Evolutionary conservation across 2,329 filamentous ascomycete genomes (phyloP), one percentile per base, ranked within the genome.

Genomic region (Penicillium digitatum): DNA sequence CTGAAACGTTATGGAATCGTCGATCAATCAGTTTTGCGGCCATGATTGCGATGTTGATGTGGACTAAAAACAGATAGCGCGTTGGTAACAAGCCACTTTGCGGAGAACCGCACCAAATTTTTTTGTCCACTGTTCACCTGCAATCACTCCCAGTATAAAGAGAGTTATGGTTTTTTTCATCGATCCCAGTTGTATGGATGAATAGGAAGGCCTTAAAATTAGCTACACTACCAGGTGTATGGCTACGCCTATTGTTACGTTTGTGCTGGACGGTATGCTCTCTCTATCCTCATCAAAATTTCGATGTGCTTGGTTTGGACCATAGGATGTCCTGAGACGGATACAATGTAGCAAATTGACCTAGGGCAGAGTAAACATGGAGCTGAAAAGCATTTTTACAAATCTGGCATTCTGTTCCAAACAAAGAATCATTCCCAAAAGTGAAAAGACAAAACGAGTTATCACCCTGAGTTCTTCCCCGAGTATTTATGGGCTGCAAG

Each of bases 11-110:
- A 51, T 75, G 67, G 52, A 72, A 64, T 24, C 60, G 64, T 55
- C 66, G 66, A 54, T 74, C 69, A 48, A 75, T 68, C n/a, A 75
- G 56, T 55, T 71, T 74, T 22, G 73, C 74, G 32, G 68, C 67
- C 62, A 71, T 70, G 56, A 60, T 67, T 22, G 60, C 56, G 57
- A 64, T 66, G 55, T 61, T 60, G 48, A 48, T 35, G 48, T 24
- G 50, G 53, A 27, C 38, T 45, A 48, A 40, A 46, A 42, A n/a
- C 16, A 42, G 48, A 55, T 34, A 26, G 37, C 44, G 57, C 18
- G 44, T 29, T 50, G 47, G 52, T 29, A 42, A 54, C 38, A 32
- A 45, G 39, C 47, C 47, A 31, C 35, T 35, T 48, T 52, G 60
- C 53, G 59, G 59, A 58, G 52, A 60, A 56, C 18, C 26, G 12